Conservation (phyloP, 768 basidiomycete species). For the Lentinus tigrinus region DNA sequence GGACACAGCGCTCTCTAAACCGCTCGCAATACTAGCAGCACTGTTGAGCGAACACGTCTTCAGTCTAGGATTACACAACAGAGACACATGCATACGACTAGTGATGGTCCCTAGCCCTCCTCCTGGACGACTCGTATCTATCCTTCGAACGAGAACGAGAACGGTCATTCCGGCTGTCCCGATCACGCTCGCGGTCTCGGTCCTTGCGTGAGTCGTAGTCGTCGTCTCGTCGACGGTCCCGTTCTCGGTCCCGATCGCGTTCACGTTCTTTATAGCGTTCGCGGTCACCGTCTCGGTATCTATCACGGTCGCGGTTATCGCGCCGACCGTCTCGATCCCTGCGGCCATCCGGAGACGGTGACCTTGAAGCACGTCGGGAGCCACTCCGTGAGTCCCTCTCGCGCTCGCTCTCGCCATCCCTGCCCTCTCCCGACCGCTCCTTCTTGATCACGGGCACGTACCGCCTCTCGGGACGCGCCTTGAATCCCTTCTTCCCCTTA, state of each 20-base stretch:
- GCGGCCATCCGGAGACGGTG: constrained; percentile 37
- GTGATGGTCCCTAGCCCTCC: neutral
- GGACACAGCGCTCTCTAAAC: too few species aligned
- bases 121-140: neutral
- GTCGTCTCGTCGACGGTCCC: constrained; percentile 8
- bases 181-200: constrained; percentile 5
- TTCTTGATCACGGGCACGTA: constrained; percentile 83
- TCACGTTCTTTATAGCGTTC: constrained; percentile 1
- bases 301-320: constrained; percentile 31
- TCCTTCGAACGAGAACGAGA: neutral
- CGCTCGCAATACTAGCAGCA: too few species aligned
- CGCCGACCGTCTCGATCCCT: constrained; percentile 15
- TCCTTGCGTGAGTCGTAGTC: constrained; percentile 15
- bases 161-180: neutral
- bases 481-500: constrained; percentile 44
- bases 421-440: constrained; percentile 39
- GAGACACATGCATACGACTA: neutral
- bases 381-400: constrained; percentile 28
- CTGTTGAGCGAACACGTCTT: too few species aligned
- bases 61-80: constrained; percentile 1
- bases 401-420: constrained; percentile 21
- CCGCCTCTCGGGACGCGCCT: constrained; percentile 60
- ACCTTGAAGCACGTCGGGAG: constrained; percentile 52
- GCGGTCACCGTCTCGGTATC: constrained; percentile 8
- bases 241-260: constrained; percentile 6